phyloP scores from a whole-genome alignment of 192 early-diverging fungal species.

The Coemansia sp. region DNA sequence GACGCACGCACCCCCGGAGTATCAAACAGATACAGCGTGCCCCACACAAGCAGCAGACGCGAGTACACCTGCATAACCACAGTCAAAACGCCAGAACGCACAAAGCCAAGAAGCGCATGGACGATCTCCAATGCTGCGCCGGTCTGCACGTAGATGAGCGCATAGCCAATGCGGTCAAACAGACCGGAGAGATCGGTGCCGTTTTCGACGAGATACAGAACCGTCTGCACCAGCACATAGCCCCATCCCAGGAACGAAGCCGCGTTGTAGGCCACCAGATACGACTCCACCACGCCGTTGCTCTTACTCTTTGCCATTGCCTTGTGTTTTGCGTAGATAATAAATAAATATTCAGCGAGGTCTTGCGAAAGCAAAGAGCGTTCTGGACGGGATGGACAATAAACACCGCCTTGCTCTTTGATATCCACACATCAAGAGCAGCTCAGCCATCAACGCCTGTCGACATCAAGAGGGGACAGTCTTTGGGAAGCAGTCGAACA shows the following conservation, averaged over 20 bases:
- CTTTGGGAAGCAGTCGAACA: too few species aligned
- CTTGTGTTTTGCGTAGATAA: too few species aligned
- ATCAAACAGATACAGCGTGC: conserved; percentile 66
- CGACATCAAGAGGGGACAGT: too few species aligned
- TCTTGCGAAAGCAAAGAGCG: too few species aligned
- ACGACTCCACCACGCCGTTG: conserved; percentile 42
- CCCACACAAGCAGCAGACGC: conserved; percentile 82
- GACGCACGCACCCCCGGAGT: conserved; percentile 63
- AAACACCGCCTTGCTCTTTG: too few species aligned
- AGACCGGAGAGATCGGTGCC: conserved; percentile 56
- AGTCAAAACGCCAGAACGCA: conserved; percentile 75
- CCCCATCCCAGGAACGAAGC: conserved; percentile 81
- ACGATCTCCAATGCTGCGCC: conserved; percentile 78
- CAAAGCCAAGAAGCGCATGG: conserved; percentile 60
- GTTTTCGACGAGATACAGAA: conserved; percentile 52
- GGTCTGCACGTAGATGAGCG: conserved; percentile 74
- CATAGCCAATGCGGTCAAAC: conserved; percentile 62
- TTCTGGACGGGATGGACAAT: too few species aligned
- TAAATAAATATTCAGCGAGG: too few species aligned
- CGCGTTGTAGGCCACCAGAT: conserved; percentile 84
- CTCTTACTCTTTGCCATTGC: conserved; percentile 26
- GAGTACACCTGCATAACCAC: conserved; percentile 86
- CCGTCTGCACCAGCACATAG: conserved; percentile 60
- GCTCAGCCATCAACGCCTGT: too few species aligned
- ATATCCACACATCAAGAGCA: too few species aligned